Percentiles rank a stretch among this genome's conserved stretches.
Conservation (phyloP, 2,329 filamentous ascomycete species). For the Aspergillus pseudoviridinutans region DNA sequence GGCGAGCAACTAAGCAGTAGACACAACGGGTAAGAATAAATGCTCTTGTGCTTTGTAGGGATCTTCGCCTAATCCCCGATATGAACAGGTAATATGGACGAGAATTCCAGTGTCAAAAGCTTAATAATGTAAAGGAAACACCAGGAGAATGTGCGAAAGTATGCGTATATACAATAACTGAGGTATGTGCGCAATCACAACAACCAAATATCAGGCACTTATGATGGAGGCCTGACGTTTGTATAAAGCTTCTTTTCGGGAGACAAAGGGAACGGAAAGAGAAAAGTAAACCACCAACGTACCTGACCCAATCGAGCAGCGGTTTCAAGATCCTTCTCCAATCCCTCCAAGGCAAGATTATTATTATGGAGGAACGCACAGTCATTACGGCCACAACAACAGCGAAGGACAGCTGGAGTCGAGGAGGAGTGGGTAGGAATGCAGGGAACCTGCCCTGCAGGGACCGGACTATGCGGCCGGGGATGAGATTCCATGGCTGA, state of each 20-base stretch:
- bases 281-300: conserved; percentile 43
- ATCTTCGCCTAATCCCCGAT: not conserved
- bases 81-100: not conserved
- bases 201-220: conserved; percentile 1
- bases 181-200: not conserved
- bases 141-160: conserved; percentile 5
- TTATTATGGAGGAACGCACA: conserved; percentile 82
- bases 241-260: not conserved
- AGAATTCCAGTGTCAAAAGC: conserved; percentile 11
- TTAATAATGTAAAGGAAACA: conserved; percentile 10
- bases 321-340: conserved; percentile 83
- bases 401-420: conserved; percentile 41
- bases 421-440: conserved; percentile 31
- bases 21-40: not conserved
- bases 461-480: conserved; percentile 20
- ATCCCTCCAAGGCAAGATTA: conserved; percentile 67
- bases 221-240: not conserved
- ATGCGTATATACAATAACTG: conserved; percentile 2
- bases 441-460: conserved; percentile 20
- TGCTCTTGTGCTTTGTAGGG: not conserved
- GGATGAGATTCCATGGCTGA: conserved; percentile 23
- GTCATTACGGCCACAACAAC: conserved; percentile 80
- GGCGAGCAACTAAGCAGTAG: not conserved
- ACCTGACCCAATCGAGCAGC: conserved; percentile 91
- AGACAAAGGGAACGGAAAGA: conserved; percentile 1